Evolutionary conservation across 1,139 yeast genomes (phyloP), one percentile per base, ranked within the genome.

Genomic region (Lodderomyces jiufengensis): DNA sequence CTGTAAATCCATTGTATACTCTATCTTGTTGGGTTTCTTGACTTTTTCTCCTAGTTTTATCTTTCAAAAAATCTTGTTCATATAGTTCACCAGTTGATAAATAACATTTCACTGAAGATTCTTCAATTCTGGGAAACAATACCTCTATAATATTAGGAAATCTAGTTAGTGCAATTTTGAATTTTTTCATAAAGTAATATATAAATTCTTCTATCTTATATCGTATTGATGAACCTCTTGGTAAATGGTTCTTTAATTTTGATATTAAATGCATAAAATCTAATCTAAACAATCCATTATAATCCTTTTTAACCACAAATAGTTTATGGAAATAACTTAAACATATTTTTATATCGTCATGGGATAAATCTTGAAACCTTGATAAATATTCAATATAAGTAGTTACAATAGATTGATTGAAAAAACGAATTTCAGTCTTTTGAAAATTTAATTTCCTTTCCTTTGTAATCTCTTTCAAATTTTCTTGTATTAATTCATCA

Each of bases 241-340:
- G 67, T 23, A 69, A 49, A 37, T 48, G 52, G 27, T 47, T 47
- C 25, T 69, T 51, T 27, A 70, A 50, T 31, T 51, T 57, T 37
- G 61, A 61, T 15, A 70, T 43, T 9, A 59, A 42, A 13, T 57
- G 55, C 69, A 92, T 75, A 49, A 92, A 78, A 54, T 92, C 97
- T 26, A 92, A 57, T 32, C 96, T 68, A 51, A 71, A 83, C 27
- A 90, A 63, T 9, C 79, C 72, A 24, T 78, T 78, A 40, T 73
- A 75, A 42, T 80, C 83, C 24, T 78, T 73, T 40, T 78, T 70
- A 0, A 63, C 53, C 36, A 82, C 80, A 48, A 88, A 80, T 0
- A 87, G 59, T 26, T 86, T 66, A 52, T 86, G 88, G 50, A 88
- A 79, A 52, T 78, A 90, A 1, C 81, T 67, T 21, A 92, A 54